Evolutionary conservation across 2,329 filamentous ascomycete genomes (phyloP), one percentile per base, ranked within the genome.

Genomic region (Cucurbitaria berberidis): DNA sequence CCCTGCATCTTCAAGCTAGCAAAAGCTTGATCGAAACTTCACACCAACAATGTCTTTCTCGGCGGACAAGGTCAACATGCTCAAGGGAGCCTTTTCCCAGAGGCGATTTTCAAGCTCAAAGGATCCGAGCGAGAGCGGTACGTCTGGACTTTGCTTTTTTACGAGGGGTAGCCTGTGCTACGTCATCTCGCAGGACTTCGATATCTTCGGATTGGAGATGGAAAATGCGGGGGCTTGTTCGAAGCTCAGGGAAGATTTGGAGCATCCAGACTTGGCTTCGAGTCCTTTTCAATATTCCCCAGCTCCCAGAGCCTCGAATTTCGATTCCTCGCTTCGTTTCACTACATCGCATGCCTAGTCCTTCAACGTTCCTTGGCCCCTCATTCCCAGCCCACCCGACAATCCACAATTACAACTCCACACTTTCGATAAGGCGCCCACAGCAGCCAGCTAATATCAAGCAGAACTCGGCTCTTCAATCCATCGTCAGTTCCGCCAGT

Each of bases 401-500:
- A n/a, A 36, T 13, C 13, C 39, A 15, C 41, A 18, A 32, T 18
- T 27, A n/a, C 30, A 51, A 18, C 41, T 32, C 5, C 21, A 38
- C 10, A 49, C 2, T 15, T 11, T 27, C 15, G 9, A 38, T 27
- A 6, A 15, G 35, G 41, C 30, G 42, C 16, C 16, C 16, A 13
- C 18, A 41, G 16, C 32, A 50, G 26, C 15, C 18, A 50, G n/a
- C 54, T 53, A 42, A 53, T 39, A 3, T 21, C 27, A 22, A 50
- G 16, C 46, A 96, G 91, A 96, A 80, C 82, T 87, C 62, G 86
- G 84, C 69, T 96, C 91, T 68, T 89, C 89, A 74, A 89, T 92
- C 70, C 93, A 97, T 77, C 86, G 89, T 59, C 89, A 96, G 74
- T 96, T 97, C 80, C 89, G 93, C 67, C 86, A 87, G 72, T 90